phyloP scores from a whole-genome alignment of 129 eudicot species.

The Apium graveolens region DNA sequence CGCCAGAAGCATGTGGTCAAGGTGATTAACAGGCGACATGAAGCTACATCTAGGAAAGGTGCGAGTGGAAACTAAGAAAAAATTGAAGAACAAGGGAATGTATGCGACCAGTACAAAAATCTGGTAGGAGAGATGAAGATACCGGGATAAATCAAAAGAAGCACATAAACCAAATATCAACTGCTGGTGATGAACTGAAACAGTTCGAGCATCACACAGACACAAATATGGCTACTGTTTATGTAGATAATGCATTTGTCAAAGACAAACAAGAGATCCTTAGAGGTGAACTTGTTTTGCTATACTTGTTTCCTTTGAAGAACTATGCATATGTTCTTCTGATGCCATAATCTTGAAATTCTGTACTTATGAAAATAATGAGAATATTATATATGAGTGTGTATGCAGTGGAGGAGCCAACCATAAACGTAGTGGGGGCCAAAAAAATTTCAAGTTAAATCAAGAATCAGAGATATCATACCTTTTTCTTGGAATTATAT shows the following conservation, averaged over 20 bases:
- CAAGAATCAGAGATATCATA: no score
- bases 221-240: conserved; percentile 6
- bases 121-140: conserved; percentile 17
- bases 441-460: no score
- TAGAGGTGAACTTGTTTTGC: conserved; percentile 23
- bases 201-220: conserved; percentile 7
- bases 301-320: not conserved
- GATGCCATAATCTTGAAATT: not conserved
- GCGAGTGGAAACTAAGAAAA: not conserved
- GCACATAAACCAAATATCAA: conserved; percentile 15
- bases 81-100: conserved; percentile 19
- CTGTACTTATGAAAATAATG: not conserved
- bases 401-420: no score
- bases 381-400: not conserved
- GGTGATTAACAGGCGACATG: conserved; percentile 12
- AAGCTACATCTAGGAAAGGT: no score
- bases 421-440: no score
- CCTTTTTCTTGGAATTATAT: no score
- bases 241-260: conserved; percentile 13
- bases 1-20: conserved; percentile 23
- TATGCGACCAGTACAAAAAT: conserved; percentile 9
- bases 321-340: not conserved
- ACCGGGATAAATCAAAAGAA: conserved; percentile 27
- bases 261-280: conserved; percentile 20
- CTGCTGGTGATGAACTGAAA: conserved; percentile 17